Evolutionary conservation across 2,329 filamentous ascomycete genomes (phyloP), one percentile per base, ranked within the genome.

Genomic region (Clarireedia hainanense): DNA sequence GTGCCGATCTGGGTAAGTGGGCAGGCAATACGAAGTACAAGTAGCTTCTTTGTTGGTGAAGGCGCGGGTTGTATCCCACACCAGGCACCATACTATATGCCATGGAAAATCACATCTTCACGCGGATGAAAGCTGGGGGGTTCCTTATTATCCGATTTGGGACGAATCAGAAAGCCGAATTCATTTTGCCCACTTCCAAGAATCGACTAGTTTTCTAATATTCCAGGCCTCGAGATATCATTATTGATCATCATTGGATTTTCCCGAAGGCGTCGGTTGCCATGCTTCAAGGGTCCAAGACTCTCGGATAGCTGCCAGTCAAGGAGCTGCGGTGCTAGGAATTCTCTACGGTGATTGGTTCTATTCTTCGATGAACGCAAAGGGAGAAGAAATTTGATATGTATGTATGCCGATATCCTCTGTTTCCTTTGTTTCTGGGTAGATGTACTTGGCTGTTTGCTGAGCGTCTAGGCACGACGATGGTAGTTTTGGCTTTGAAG

Each of bases 201-300:
- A 40, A 40, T 24, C 14, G 36, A 54, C 30, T 36, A 42, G 52
- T 43, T 30, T 46, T 30, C 52, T 34, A 42, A 43, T 30, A 26
- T 36, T 37, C 52, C 30, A 42, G 20, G 42, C 36, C 46, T 50
- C 36, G 52, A 55, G 52, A 55, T 55, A 50, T 55, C 52, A 55
- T 50, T 50, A 55, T 42, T 50, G 37, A 55, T 24, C 2, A 49
- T 55, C 52, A 55, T 55, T 55, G 36, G 52, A 50, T 37, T 42
- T 55, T 43, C 26, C 9, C 23, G 5, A 12, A 34, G 46, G 47
- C 47, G 46, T 36, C 45, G 26, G 24, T 49, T 26, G 46, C 46
- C 17, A 36, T 55, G 45, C 45, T 55, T 43, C 46, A 50, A 50
- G 52, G 52, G 52, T 43, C 52, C 52, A 55, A 49, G 46, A 24